A percentile compares a stretch with the other conserved stretches of the same genome.
These are phyloP conservation scores for Persicaria tinctoria DNA, from an alignment of 148 eudicot species.

Conservation along the genomic window DNA sequence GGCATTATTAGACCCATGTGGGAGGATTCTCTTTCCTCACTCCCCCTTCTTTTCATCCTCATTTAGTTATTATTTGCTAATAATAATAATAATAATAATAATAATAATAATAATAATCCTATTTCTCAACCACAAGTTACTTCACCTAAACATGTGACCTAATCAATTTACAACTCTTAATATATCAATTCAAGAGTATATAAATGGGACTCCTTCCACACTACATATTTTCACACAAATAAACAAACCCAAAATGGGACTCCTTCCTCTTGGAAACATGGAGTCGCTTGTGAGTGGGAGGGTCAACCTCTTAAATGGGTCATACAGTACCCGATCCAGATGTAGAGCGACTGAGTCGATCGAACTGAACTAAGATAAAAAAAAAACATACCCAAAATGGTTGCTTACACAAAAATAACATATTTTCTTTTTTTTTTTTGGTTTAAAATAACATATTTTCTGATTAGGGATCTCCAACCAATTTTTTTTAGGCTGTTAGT, in stretches of 20 bases:
- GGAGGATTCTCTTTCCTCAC: constrained; percentile 13
- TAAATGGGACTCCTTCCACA: background rate
- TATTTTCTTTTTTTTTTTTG: too few species aligned
- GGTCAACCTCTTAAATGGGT: too few species aligned
- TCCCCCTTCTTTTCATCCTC: background rate
- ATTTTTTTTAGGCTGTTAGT: background rate
- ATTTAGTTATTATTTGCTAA: background rate
- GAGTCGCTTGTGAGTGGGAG: too few species aligned
- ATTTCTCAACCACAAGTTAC: constrained; percentile 11
- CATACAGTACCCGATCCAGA: too few species aligned
- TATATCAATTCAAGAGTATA: background rate
- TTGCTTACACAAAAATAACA: background rate
- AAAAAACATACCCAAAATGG: background rate
- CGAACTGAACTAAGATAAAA: too few species aligned
- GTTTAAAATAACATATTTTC: too few species aligned
- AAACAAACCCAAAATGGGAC: background rate
- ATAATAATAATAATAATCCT: background rate
- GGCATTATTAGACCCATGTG: constrained; percentile 13
- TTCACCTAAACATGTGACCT: constrained; percentile 13
- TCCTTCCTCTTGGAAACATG: too few species aligned
- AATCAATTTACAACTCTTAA: background rate
- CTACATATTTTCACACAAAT: background rate
- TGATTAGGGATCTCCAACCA: background rate
- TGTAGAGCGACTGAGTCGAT: too few species aligned
- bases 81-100: too few species aligned